Evolutionary conservation across 2,329 filamentous ascomycete genomes (phyloP), one percentile per base, ranked within the genome.

Genomic region (Sarocladium kiliense): DNA sequence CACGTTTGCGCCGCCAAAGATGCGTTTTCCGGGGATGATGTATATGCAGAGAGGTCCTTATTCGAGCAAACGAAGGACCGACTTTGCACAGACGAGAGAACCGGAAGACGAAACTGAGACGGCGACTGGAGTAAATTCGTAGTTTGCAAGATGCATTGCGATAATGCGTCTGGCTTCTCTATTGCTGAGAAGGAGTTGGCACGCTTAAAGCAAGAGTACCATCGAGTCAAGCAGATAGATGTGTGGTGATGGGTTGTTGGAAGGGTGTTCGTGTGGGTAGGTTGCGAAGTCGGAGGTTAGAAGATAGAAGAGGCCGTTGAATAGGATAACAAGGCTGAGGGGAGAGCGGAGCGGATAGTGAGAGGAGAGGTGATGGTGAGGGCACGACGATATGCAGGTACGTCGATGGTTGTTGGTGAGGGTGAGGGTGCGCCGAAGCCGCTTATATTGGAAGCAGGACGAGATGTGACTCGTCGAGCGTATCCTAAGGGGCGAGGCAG

Each of bases 61-160:
- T 68, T 75, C 69, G 65, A 68, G 58, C 55, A 60, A 63, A 69
- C 66, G 67, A 66, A 65, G 65, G 70, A 70, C 72, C 69, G 71
- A 72, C 68, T 74, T 76, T 77, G 76, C 76, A 80, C 76, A 69
- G 74, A 75, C 69, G 75, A 81, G 76, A 68, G 75, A 70, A 80
- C 80, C 79, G 80, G 80, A 76, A 68, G 78, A 82, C 80, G 73
- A 76, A 73, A 76, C 78, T 71, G 75, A 78, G 80, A 80, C 74
- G 79, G 77, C 81, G 81, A 85, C 82, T 85, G 81, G 78, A 74
- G 72, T 74, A 67, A 68, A 62, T 64, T 64, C 64, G 64, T 68
- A 69, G 71, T 70, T 74, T 76, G 72, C 77, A 82, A 82, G 67
- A 79, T 74, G 76, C 82, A 86, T 86, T 65, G 74, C 82, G 69